These are phyloP conservation scores for Monilinia polystroma DNA, from an alignment of 2,329 filamentous ascomycete species.

Conservation along the genomic window DNA sequence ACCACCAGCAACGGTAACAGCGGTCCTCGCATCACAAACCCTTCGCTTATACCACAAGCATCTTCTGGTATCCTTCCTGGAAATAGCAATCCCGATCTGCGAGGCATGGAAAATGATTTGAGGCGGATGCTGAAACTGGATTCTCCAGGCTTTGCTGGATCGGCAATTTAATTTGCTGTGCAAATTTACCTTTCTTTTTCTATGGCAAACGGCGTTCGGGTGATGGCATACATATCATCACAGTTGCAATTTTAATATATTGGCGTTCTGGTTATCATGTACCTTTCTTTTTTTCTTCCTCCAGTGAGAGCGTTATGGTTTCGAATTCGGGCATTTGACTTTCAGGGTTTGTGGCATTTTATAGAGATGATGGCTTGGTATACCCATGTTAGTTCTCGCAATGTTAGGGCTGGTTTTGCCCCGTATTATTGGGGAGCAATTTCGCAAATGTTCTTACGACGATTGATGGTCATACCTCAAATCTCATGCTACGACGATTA, in stretches of 20 bases:
- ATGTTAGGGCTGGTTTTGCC: constrained; percentile 22
- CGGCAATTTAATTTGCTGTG: constrained; percentile 16
- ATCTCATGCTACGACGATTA: constrained; percentile 15
- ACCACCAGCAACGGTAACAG: constrained; percentile 26
- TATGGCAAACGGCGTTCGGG: constrained; percentile 18
- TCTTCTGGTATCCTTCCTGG: constrained; percentile 29
- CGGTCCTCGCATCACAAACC: constrained; percentile 25
- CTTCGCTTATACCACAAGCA: constrained; percentile 28
- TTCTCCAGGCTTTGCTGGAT: constrained; percentile 26
- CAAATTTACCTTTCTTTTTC: neutral
- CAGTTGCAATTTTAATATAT: neutral
- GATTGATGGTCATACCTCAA: constrained; percentile 19
- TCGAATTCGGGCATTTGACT: constrained; percentile 17
- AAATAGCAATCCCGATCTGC: constrained; percentile 33
- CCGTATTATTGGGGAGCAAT: constrained; percentile 20
- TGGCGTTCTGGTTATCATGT: constrained; percentile 21
- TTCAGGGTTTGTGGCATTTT: constrained; percentile 22
- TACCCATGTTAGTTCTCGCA: constrained; percentile 21
- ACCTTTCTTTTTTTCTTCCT: constrained; percentile 9
- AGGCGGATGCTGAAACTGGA: constrained; percentile 40
- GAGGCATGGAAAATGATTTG: constrained; percentile 40
- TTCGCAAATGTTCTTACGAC: constrained; percentile 21
- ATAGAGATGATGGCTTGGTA: constrained; percentile 22
- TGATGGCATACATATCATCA: constrained; percentile 17
- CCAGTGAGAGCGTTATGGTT: constrained; percentile 20